A percentile compares a stretch with the other conserved stretches of the same genome.
Evolutionary conservation across 2,329 filamentous ascomycete species (phyloP).

Genomic region (Coniochaeta sp.): DNA sequence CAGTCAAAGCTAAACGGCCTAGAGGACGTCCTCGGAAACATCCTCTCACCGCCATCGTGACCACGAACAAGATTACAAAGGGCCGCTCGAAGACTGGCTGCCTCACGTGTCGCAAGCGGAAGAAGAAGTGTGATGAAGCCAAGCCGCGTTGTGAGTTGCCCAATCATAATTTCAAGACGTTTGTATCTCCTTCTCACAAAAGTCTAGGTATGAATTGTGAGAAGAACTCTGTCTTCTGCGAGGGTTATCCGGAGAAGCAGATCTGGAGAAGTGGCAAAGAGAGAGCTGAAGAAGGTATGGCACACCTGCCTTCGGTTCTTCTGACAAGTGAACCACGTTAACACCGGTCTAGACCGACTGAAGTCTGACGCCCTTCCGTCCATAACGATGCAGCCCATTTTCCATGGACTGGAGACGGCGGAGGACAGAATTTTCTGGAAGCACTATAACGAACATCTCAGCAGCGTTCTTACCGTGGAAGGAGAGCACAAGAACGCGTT

Average conservation of each 20-base stretch:
- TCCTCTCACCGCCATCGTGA: conserved; percentile 51
- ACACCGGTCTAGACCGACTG: conserved; percentile 32
- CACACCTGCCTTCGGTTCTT: conserved; percentile 1
- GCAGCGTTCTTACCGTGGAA: conserved; percentile 74
- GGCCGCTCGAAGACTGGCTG: conserved; percentile 65
- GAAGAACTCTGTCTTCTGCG: conserved; percentile 87
- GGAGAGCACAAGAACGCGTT: conserved; percentile 78
- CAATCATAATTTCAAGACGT: background rate
- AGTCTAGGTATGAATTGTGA: conserved; percentile 71
- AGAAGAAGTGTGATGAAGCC: conserved; percentile 67
- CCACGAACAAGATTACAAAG: conserved; percentile 66
- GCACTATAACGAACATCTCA: conserved; percentile 74
- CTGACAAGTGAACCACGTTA: conserved; percentile 11
- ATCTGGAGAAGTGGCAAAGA: conserved; percentile 84
- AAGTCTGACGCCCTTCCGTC: conserved; percentile 40
- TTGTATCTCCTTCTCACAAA: background rate
- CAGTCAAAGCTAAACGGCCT: conserved; percentile 51
- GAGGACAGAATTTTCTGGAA: conserved; percentile 76
- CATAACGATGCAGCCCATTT: conserved; percentile 57
- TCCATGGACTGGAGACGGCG: conserved; percentile 72
- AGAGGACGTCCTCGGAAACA: conserved; percentile 80
- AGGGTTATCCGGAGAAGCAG: conserved; percentile 81
- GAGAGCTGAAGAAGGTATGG: conserved; percentile 60
- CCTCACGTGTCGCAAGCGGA: conserved; percentile 59
- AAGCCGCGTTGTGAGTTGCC: conserved; percentile 54